Conservation (phyloP, 2,329 filamentous ascomycete genomes). For the Myriosclerotinia curreyana region DNA sequence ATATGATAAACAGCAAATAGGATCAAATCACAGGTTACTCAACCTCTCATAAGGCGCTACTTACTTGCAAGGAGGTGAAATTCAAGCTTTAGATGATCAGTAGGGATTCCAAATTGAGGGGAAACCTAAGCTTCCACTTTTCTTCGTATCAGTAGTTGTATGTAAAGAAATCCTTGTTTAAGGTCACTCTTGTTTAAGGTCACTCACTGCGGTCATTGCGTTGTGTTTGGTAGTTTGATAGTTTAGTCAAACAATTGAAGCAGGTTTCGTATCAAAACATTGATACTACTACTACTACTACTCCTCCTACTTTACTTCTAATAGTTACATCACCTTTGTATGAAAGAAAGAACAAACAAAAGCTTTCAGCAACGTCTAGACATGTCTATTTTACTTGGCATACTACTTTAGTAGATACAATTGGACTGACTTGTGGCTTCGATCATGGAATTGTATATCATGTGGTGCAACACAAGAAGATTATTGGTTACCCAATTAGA, state of each 20-base stretch:
- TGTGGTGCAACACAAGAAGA: background rate
- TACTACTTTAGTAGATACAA: background rate
- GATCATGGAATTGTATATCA: background rate
- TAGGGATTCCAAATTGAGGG: background rate
- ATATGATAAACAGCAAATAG: background rate
- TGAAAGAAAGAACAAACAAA: background rate
- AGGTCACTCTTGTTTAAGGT: background rate
- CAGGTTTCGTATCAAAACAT: background rate
- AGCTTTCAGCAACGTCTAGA: background rate
- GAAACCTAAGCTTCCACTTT: background rate
- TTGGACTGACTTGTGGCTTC: background rate
- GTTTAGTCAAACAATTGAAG: background rate
- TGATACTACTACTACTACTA: background rate
- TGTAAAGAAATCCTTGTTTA: background rate
- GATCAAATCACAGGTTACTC: too few species aligned
- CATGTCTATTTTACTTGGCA: slow-evolving; percentile 1
- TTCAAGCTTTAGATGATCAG: background rate
- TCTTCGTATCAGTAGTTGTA: background rate
- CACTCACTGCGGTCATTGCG: background rate
- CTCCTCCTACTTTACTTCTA: background rate
- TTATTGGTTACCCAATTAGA: background rate
- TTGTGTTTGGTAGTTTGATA: background rate
- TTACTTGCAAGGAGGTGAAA: background rate
- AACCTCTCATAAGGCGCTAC: too few species aligned
- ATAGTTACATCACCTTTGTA: background rate